Evolutionary conservation across 2,329 filamentous ascomycete genomes (phyloP).

Genomic region (Neospermospora avenae): DNA sequence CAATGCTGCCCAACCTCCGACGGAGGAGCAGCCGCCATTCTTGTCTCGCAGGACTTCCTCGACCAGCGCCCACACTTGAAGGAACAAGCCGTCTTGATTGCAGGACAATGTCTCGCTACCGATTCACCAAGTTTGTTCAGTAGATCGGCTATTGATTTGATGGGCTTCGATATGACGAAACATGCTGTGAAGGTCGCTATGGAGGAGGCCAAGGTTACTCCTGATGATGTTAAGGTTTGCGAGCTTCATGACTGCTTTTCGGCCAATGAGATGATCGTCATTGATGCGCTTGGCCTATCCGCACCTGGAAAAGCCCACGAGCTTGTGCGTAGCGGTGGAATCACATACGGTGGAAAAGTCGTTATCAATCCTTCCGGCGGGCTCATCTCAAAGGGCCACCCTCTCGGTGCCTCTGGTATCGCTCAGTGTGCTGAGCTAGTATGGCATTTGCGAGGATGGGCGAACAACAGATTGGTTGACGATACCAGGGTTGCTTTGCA

Average conservation of each 20-base stretch:
- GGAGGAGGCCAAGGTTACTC: conserved; percentile 66
- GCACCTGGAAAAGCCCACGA: conserved; percentile 85
- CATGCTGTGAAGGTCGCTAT: conserved; percentile 68
- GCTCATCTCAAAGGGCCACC: conserved; percentile 93
- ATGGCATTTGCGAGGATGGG: conserved; percentile 95
- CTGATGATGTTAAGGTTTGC: conserved; percentile 74
- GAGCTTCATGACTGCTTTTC: conserved; percentile 98
- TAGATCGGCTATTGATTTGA: conserved; percentile 76
- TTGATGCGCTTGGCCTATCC: conserved; percentile 80
- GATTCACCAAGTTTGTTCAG: conserved; percentile 80
- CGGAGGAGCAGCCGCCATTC: conserved; percentile 80
- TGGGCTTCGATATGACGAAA: conserved; percentile 83
- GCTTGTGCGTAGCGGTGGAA: conserved; percentile 80
- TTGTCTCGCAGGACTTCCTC: conserved; percentile 87
- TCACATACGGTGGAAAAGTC: conserved; percentile 76
- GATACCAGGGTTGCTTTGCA: conserved; percentile 74
- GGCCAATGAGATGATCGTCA: conserved; percentile 86
- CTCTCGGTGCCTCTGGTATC: conserved; percentile 88
- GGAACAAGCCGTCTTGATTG: conserved; percentile 80
- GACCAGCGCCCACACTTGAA: conserved; percentile 79
- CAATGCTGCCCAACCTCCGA: conserved; percentile 98
- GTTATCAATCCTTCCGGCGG: conserved; percentile 93
- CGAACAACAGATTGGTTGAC: conserved; percentile 76
- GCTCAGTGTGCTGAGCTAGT: conserved; percentile 94
- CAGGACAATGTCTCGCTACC: conserved; percentile 83